Percentiles rank a stretch among this genome's conserved stretches.
These are phyloP conservation scores for Sporisorium exsertum DNA, from an alignment of 1,284 basidiomycete species.

Conservation along the genomic window DNA sequence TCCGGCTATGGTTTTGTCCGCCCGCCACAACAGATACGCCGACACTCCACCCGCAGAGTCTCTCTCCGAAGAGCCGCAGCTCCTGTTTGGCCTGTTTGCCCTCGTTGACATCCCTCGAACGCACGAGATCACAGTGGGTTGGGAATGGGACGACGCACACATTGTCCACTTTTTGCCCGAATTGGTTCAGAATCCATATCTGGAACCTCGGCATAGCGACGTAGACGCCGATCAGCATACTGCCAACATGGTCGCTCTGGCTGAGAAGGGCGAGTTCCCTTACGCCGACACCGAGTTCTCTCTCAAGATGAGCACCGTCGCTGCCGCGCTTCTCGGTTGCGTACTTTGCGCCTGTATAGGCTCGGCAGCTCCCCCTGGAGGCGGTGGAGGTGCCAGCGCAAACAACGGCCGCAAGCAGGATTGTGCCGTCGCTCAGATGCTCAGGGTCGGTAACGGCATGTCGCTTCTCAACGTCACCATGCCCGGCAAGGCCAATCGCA, in stretches of 20 bases:
- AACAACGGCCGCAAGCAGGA: slow-evolving; percentile 64
- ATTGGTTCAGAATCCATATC: slow-evolving; percentile 73
- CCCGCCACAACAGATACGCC: slow-evolving; percentile 42
- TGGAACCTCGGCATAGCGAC: slow-evolving; percentile 26
- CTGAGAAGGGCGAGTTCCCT: slow-evolving; percentile 62
- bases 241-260: slow-evolving; percentile 51
- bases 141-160: slow-evolving; percentile 97
- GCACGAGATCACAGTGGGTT: slow-evolving; percentile 89
- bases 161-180: slow-evolving; percentile 84
- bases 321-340: slow-evolving; percentile 57
- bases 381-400: slow-evolving; percentile 58
- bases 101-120: slow-evolving; percentile 79
- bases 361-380: slow-evolving; percentile 57
- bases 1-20: slow-evolving; percentile 12
- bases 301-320: slow-evolving; percentile 60
- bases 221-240: slow-evolving; percentile 42
- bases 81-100: slow-evolving; percentile 87
- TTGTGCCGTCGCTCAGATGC: slow-evolving; percentile 68
- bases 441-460: slow-evolving; percentile 67
- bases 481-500: slow-evolving; percentile 50
- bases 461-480: slow-evolving; percentile 62
- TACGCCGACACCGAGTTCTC: slow-evolving; percentile 64
- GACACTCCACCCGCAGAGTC: slow-evolving; percentile 35
- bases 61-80: slow-evolving; percentile 71
- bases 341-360: slow-evolving; percentile 67